Conservation (phyloP, 108 stramenopile genomes). For the Aurantiochytrium sp. region DNA sequence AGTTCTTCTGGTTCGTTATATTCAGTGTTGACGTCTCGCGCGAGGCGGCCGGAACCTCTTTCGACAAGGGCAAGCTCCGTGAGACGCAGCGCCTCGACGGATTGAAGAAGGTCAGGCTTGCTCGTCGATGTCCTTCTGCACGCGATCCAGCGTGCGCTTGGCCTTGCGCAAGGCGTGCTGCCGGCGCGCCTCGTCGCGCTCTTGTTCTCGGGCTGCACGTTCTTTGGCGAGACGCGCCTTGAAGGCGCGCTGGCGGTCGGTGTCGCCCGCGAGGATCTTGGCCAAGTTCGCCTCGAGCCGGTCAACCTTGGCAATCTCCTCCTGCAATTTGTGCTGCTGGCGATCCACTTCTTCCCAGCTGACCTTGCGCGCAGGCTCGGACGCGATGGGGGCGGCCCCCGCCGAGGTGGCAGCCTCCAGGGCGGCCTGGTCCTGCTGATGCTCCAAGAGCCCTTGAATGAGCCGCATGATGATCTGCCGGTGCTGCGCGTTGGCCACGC, state of each 20-base stretch:
- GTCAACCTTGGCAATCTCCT: background rate
- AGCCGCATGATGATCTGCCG: background rate
- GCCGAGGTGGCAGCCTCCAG: background rate
- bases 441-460: background rate
- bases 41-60: no score
- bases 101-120: no score
- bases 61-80: no score
- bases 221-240: background rate
- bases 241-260: background rate
- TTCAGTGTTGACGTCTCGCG: no score
- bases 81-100: no score
- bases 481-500: background rate
- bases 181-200: background rate
- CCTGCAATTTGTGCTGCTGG: background rate
- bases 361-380: background rate
- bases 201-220: background rate
- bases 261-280: background rate
- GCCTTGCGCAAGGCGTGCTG: background rate
- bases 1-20: no score
- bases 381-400: background rate
- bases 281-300: background rate
- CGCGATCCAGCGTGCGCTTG: background rate
- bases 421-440: background rate
- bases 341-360: slow-evolving; percentile 13
- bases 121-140: background rate